Evolutionary conservation across 2,329 filamentous ascomycete genomes (phyloP), one percentile per base, ranked within the genome.

Genomic region (Dothideomycetidae sp.): DNA sequence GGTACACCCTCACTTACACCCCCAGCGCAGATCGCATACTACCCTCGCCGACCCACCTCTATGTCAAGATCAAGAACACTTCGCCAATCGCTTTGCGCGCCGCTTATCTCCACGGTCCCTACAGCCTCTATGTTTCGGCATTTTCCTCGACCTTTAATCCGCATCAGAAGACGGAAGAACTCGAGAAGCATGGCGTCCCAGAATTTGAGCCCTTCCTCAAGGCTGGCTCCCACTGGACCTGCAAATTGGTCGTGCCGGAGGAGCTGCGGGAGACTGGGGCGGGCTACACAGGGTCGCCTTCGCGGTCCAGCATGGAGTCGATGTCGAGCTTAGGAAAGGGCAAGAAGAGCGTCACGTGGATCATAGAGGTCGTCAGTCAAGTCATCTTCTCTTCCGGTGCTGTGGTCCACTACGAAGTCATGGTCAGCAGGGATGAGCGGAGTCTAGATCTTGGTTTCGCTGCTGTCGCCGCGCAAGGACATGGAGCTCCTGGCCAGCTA

Each of bases 181-280:
- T 78, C 1, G 71, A 75, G 36, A 67, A 68, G 36, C 77, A 85
- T 61, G 83, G 82, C 32, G 70, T 79, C 1, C 90, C 90, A 11
- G 81, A 93, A 50, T 98, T 90, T 52, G 90, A 98, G 60, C 88
- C 90, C 32, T 88, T 93, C 65, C 71, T 98, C 53, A 96, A 96
- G 65, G 86, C 90, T 5, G 90, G 86, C 18, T 86, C 84, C 5
- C 75, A 71, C 31, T 98, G 86, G 81, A 73, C 76, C 49, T 81
- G 83, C 41, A 74, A 77, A 52, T 70, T 98, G 45, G 67, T 74
- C 4, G 77, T 98, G 0, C 88, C 88, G 0, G 78, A 88, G 38
- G 66, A 78, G 44, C 78, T 90, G 42, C 70, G 82, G 33, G 72
- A 78, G 53, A 71, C 63, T 12, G 78, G 78, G 5, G 53, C 54